Base-by-base conservation (phyloP, 2,329 filamentous ascomycete genomes). In the Fusarium verticillioides region DNA sequence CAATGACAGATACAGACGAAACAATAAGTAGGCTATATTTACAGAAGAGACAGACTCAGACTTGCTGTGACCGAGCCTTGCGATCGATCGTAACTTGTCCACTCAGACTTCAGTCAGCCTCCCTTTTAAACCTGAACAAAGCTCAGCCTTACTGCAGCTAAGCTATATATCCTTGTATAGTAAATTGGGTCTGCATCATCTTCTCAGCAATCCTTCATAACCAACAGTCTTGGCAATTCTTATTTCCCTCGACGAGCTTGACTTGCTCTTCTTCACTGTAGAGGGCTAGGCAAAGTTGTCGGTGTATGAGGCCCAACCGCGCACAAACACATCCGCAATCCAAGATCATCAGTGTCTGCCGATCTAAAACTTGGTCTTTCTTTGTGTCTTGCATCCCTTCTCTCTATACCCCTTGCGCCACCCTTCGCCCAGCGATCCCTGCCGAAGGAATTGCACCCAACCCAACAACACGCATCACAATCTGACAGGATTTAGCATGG, bases 141-240 rank as follows among this genome's bases (percentile, higher is more conserved):
- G 46, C 70, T 74, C 71, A 74, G 71, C 71, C 71, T 74, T 73
- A 73, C 69, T 58, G 56, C 49, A 53, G 28, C 42, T 52, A 26
- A 47, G 50, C 32, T 26, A 53, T 46, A 39, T 39, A 66, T 26
- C 66, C 59, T 32, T 63, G 68, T 46, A 37, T 21, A 30, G 47
- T 63, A 54, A 47, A 59, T 47, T 52, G 46, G 63, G 50, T n/a
- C 67, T 26, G 37, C 19, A 43, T 54, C 46, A 52, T 64, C 58
- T 63, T 23, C 53, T 60, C 65, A 66, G 61, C 52, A 70, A 63
- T 71, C 66, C 61, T 66, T 37, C 52, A 16, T 13, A 19, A 39
- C 36, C 61, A 66, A 42, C 43, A 43, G 40, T 44, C 32, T 50
- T 50, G 56, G 32, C 42, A n/a, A n/a, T 40, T 54, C 36, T 40